Conservation (phyloP, 306 rosid genomes). For the Glycyrrhiza uralensis region DNA sequence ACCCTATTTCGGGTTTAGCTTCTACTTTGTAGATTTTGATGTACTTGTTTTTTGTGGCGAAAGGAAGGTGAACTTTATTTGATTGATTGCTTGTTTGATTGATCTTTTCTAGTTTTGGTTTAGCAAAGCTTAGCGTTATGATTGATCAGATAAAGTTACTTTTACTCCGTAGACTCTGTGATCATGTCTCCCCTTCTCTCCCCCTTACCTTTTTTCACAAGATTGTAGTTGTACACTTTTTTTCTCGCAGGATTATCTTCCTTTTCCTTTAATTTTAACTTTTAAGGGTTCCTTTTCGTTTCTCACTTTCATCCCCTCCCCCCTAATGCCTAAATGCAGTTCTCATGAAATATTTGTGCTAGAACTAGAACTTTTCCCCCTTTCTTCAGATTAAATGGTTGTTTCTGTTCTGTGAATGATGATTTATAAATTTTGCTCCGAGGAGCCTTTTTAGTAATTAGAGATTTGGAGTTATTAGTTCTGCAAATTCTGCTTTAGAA, state of each 20-base stretch:
- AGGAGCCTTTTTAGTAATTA: not conserved
- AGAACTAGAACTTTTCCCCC: not conserved
- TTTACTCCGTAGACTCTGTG: not conserved
- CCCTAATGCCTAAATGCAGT: constrained; percentile 35
- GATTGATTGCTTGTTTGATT: no score
- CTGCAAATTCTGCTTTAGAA: not conserved
- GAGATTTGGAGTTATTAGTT: constrained; percentile 4
- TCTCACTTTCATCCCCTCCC: not conserved
- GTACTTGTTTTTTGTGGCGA: not conserved
- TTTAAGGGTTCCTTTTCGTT: not conserved
- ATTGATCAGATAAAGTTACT: constrained; percentile 29
- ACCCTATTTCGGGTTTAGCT: not conserved
- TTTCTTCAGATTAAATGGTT: not conserved
- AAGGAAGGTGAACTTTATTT: constrained; percentile 20
- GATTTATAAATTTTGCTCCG: not conserved
- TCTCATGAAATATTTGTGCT: not conserved
- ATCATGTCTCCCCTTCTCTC: not conserved
- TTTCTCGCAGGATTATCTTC: not conserved
- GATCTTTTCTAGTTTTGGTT: no score
- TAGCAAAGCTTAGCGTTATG: not conserved
- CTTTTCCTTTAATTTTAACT: not conserved
- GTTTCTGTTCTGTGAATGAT: not conserved
- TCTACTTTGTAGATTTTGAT: not conserved
- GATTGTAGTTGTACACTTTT: constrained; percentile 2
- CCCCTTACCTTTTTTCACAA: not conserved